Evolutionary conservation across 805 yeast genomes (phyloP).

Genomic region (Wickerhamiella cacticola): DNA sequence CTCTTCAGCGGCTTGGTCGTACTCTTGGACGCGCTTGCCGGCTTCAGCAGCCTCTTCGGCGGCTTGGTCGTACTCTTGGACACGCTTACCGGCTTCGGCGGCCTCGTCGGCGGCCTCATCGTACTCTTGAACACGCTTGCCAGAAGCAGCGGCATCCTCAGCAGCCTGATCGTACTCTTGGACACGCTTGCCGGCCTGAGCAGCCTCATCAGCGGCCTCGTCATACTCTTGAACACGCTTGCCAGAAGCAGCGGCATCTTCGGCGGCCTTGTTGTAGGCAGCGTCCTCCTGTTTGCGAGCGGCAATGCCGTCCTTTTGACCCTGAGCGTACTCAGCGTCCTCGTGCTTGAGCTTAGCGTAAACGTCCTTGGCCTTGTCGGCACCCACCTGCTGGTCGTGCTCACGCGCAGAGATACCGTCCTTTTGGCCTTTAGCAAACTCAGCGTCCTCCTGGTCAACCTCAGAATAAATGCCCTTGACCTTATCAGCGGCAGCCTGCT

Average conservation of each 20-base stretch:
- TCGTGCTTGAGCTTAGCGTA: background rate
- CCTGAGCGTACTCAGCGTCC: no score
- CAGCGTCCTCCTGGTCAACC: background rate
- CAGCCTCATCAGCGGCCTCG: slow-evolving; percentile 9
- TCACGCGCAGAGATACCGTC: background rate
- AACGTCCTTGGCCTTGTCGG: background rate
- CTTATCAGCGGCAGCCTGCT: background rate
- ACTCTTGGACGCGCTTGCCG: slow-evolving; percentile 15
- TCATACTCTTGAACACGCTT: slow-evolving; percentile 14
- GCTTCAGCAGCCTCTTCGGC: slow-evolving; percentile 18
- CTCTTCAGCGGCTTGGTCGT: slow-evolving; percentile 15
- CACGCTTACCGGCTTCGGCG: slow-evolving; percentile 11
- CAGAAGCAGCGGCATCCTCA: slow-evolving; percentile 9
- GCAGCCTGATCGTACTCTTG: slow-evolving; percentile 12
- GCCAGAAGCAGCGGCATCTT: slow-evolving; percentile 9
- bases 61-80: slow-evolving; percentile 16
- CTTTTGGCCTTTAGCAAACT: background rate
- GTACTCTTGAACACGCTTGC: background rate
- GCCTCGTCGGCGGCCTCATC: slow-evolving; percentile 4
- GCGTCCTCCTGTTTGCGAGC: no score
- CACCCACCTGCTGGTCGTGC: background rate
- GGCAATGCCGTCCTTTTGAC: background rate
- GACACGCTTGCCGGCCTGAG: slow-evolving; percentile 3
- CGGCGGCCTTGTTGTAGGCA: slow-evolving; percentile 6
- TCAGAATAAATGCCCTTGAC: background rate